A percentile compares a stretch with the other conserved stretches of the same genome.
phyloP scores from a whole-genome alignment of 108 stramenopile genomes.

The Tribonema minus region DNA sequence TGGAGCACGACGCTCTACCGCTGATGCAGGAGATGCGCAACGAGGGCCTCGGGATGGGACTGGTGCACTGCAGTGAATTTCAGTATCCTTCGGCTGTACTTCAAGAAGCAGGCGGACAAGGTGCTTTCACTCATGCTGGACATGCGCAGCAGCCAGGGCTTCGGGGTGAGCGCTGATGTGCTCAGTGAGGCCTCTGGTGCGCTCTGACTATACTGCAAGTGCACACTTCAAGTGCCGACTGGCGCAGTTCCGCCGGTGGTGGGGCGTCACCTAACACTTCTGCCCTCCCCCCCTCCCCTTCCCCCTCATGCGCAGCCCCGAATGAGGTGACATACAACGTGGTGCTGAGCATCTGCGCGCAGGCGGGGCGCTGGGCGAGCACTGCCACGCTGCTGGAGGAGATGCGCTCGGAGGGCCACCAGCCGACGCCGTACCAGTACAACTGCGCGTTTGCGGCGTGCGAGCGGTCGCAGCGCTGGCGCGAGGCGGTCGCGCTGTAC shows the following conservation, averaged over 20 bases:
- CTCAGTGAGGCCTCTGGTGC: too few species aligned
- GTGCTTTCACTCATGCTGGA: neutral
- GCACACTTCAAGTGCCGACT: neutral
- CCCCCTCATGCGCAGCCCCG: neutral
- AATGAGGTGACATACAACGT: conserved; percentile 23
- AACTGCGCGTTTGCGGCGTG: conserved; percentile 13
- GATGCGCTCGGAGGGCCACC: conserved; percentile 9
- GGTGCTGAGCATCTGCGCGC: conserved; percentile 7
- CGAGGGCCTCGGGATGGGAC: too few species aligned
- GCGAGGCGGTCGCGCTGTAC: conserved; percentile 10
- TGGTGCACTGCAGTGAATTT: neutral
- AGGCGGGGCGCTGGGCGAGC: conserved; percentile 17
- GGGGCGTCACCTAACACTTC: neutral
- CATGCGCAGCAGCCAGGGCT: too few species aligned
- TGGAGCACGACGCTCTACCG: too few species aligned
- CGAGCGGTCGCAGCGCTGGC: conserved; percentile 8
- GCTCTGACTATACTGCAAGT: neutral
- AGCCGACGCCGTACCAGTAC: conserved; percentile 8
- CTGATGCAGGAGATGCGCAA: neutral
- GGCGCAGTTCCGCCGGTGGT: neutral
- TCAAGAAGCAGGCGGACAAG: neutral
- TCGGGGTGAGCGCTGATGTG: too few species aligned
- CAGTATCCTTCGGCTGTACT: neutral
- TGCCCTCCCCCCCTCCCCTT: neutral
- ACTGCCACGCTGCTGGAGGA: conserved; percentile 4